These are phyloP conservation scores for Alternaria sp. DNA, from an alignment of 2,329 filamentous ascomycete species.

Conservation along the genomic window DNA sequence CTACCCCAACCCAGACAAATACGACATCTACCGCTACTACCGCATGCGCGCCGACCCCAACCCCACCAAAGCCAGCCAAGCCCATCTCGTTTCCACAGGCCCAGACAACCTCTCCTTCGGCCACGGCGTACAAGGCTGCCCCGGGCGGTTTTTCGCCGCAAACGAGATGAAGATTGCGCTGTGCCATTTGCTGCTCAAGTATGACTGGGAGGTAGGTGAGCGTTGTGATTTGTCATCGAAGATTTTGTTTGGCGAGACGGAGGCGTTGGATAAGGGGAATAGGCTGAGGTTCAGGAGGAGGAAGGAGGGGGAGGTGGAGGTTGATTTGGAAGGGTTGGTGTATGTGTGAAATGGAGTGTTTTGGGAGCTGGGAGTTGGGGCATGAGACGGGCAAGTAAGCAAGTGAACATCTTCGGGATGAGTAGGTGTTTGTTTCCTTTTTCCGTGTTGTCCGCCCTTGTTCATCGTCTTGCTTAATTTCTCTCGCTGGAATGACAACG, in stretches of 20 bases:
- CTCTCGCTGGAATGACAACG: too few species aligned
- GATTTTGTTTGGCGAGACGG: background rate
- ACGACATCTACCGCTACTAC: slow-evolving; percentile 3
- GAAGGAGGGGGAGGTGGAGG: background rate
- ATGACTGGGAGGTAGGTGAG: slow-evolving; percentile 16
- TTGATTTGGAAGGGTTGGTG: background rate
- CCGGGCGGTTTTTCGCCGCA: slow-evolving; percentile 33
- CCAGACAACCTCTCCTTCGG: slow-evolving; percentile 26
- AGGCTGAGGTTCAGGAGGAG: background rate
- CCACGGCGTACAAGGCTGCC: slow-evolving; percentile 21
- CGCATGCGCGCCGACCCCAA: background rate
- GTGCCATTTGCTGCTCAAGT: slow-evolving; percentile 23
- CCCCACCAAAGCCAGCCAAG: background rate
- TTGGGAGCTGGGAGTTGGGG: too few species aligned
- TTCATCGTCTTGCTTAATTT: too few species aligned
- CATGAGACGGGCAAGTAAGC: too few species aligned
- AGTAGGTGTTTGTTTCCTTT: too few species aligned
- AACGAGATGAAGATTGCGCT: slow-evolving; percentile 31
- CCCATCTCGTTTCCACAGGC: background rate
- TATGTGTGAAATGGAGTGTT: background rate
- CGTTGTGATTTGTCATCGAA: background rate
- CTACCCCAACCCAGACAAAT: background rate
- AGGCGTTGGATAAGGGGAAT: background rate
- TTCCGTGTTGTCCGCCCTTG: too few species aligned
- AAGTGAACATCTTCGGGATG: too few species aligned